Conservation (phyloP, 1,284 basidiomycete genomes). For the Ceratobasidium sp. region DNA sequence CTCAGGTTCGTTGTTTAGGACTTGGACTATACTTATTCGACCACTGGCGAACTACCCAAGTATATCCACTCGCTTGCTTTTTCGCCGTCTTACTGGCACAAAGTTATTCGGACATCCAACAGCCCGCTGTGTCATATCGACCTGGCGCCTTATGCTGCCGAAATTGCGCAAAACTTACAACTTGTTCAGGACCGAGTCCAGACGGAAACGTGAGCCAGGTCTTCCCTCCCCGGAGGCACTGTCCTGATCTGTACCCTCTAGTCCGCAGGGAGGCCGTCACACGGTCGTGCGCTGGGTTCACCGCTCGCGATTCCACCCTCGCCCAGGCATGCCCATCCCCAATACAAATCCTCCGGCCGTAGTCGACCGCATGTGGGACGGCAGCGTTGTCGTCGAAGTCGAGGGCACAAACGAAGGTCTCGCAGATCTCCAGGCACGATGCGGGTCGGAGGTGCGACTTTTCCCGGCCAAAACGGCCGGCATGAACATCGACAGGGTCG, state of each 20-base stretch:
- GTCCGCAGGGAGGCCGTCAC: slow-evolving; percentile 75
- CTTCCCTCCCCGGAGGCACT: neutral
- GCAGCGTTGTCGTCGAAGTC: slow-evolving; percentile 76
- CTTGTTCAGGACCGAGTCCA: slow-evolving; percentile 76
- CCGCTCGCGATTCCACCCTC: slow-evolving; percentile 72
- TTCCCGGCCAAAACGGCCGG: slow-evolving; percentile 59
- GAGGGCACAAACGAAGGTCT: slow-evolving; percentile 83
- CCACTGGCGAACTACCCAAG: slow-evolving; percentile 73
- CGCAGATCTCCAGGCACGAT: slow-evolving; percentile 75
- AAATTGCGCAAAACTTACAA: slow-evolving; percentile 73
- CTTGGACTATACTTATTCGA: slow-evolving; percentile 77
- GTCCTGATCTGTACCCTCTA: slow-evolving; percentile 49
- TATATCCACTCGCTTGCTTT: slow-evolving; percentile 77
- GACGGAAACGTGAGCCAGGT: slow-evolving; percentile 71
- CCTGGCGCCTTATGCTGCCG: slow-evolving; percentile 73
- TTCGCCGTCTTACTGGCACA: slow-evolving; percentile 82
- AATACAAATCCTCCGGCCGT: slow-evolving; percentile 50
- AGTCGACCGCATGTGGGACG: slow-evolving; percentile 79
- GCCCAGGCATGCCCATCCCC: slow-evolving; percentile 54
- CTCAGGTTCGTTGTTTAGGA: slow-evolving; percentile 58
- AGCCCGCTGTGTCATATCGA: slow-evolving; percentile 78
- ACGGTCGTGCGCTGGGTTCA: slow-evolving; percentile 83
- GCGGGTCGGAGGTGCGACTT: slow-evolving; percentile 60
- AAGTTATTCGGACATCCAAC: slow-evolving; percentile 69
- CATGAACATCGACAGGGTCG: slow-evolving; percentile 46